Conservation (phyloP, 2,329 filamentous ascomycete species). For the Aspergillus pseudoglaucus region DNA sequence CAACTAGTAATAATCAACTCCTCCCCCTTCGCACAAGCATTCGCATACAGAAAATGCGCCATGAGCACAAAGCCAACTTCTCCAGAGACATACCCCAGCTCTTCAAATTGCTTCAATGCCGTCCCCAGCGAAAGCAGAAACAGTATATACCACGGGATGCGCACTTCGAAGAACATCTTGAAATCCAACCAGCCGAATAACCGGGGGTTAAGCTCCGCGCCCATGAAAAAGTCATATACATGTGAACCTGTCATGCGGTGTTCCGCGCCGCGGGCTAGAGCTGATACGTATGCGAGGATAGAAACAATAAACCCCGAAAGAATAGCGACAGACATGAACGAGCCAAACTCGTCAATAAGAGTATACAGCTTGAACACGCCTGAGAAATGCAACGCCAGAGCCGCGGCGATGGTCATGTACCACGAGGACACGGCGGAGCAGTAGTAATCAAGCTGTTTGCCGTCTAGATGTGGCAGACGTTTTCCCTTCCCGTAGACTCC, state of each 20-base stretch:
- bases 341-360: conserved; percentile 88
- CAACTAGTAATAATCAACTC: conserved; percentile 83
- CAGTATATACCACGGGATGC: conserved; percentile 89
- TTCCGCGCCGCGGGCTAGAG: conserved; percentile 67
- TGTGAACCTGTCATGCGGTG: conserved; percentile 83
- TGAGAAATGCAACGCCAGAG: conserved; percentile 65
- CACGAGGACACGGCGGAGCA: conserved; percentile 83
- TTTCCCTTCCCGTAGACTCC: conserved; percentile 85
- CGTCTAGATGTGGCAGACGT: conserved; percentile 70
- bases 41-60: conserved; percentile 86
- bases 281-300: conserved; percentile 79
- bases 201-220: conserved; percentile 75
- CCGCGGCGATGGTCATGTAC: conserved; percentile 71
- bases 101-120: conserved; percentile 74
- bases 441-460: conserved; percentile 83
- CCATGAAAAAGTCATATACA: conserved; percentile 87
- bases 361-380: conserved; percentile 82
- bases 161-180: conserved; percentile 94
- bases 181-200: conserved; percentile 78
- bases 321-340: conserved; percentile 87
- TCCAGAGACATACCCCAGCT: conserved; percentile 73
- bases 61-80: conserved; percentile 76
- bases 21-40: conserved; percentile 85
- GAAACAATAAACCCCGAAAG: conserved; percentile 77
- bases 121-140: conserved; percentile 67